These are phyloP conservation scores for Apiospora koreana DNA, from an alignment of 2,329 filamentous ascomycete species.

Conservation along the genomic window DNA sequence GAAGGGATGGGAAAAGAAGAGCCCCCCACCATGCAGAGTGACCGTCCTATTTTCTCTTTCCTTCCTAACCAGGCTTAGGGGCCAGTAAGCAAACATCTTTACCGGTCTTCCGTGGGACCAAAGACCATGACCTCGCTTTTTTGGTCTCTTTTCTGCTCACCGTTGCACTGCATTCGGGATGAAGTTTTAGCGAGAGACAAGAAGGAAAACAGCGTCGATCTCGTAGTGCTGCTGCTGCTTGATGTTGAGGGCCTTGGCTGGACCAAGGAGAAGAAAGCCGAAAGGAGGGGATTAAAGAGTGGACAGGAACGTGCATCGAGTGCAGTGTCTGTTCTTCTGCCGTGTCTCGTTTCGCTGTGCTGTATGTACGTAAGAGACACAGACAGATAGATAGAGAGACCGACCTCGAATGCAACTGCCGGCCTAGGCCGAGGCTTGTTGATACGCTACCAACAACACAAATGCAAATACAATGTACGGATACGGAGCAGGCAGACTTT, in stretches of 20 bases:
- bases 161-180: neutral
- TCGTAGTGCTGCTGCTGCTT: neutral
- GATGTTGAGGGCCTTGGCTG: neutral
- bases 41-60: neutral
- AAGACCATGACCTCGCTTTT: neutral
- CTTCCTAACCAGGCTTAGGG: neutral
- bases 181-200: neutral
- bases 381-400: too few species aligned
- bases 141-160: neutral
- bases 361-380: too few species aligned
- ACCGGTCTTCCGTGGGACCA: neutral
- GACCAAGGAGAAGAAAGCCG: neutral
- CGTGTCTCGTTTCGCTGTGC: neutral
- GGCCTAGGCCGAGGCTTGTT: neutral
- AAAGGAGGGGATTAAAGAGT: neutral
- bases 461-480: neutral
- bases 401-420: neutral
- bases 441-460: neutral
- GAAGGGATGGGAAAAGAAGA: neutral
- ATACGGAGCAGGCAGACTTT: neutral
- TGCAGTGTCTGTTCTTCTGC: neutral
- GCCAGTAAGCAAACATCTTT: neutral
- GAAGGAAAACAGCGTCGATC: neutral
- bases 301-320: neutral
- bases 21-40: neutral